Base-by-base conservation (phyloP, 345 rosid species). In the Brassica juncea region DNA sequence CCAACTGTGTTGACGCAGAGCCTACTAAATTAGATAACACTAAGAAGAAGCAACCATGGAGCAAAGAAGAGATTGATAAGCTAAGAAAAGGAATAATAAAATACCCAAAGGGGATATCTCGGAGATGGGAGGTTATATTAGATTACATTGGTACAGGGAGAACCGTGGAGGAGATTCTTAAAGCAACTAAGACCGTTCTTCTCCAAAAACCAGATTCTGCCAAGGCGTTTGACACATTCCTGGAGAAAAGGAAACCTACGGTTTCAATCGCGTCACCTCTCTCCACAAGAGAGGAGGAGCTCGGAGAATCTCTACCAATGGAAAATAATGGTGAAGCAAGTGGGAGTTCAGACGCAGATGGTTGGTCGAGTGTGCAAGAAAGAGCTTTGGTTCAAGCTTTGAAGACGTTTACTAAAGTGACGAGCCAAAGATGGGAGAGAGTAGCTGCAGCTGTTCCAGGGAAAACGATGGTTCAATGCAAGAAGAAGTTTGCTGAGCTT, bases 361-460 rank as follows among this genome's bases (percentile, higher is more conserved):
- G 73, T 12, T 93, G 99, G 99, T 90, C 97, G 66, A 87, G 86
- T 79, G 92, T 88, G 49, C 98, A 93, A 86, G 98, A 95, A 79
- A 84, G 92, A 71, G 94, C 97, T 25, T 84, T 95, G 52, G 84
- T 95, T 80, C 98, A 93, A 83, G 99, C 99, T 55, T 81, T 95
- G 15, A 95, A 95, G 87, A 89, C 98, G 15, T 95, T 93, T 80
- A 97, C 99, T 0, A 95, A 95, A 76, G 98, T 90, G 63, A 84
- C 89, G 34, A 84, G 70, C 75, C 90, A 91, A 76, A 91, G 98
- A 1, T 93, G 98, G 99, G 99, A 93, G 88, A 76, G 97, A 73
- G 98, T 95, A 70, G 97, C 97, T 28, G 79, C 94, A 28, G 94
- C 97, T 30, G 97, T 93, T 82, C 99, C 98, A 5, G 98, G 99